phyloP scores from a whole-genome alignment of 2,329 filamentous ascomycete genomes.

The Ampelomyces quisqualis region DNA sequence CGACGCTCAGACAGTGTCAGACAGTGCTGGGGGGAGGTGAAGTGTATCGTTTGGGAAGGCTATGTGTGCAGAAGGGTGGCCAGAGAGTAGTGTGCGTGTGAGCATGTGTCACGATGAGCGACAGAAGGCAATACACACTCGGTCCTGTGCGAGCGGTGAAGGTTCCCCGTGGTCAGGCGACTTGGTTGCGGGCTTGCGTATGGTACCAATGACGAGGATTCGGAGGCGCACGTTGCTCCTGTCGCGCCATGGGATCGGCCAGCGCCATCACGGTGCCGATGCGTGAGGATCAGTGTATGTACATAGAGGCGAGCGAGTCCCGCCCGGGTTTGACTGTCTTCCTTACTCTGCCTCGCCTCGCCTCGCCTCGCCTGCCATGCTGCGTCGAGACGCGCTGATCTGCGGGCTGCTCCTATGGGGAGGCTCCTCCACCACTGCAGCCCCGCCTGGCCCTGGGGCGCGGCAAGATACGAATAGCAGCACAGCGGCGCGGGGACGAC shows the following conservation, averaged over 20 bases:
- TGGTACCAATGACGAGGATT: conserved; percentile 26
- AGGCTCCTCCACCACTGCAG: conserved; percentile 27
- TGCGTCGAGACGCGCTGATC: conserved; percentile 27
- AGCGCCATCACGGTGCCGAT: conserved; percentile 27
- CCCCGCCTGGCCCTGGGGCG: conserved; percentile 27
- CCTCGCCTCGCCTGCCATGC: conserved; percentile 26
- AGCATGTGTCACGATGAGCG: no score
- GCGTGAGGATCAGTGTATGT: conserved; percentile 9
- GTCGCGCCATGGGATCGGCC: conserved; percentile 9
- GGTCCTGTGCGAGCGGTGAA: no score
- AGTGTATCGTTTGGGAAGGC: not conserved
- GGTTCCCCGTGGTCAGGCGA: no score
- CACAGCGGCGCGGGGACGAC: conserved; percentile 19
- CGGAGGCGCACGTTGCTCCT: conserved; percentile 21
- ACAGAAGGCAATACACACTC: no score
- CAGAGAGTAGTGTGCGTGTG: no score
- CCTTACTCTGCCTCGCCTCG: not conserved
- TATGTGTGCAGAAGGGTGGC: not conserved
- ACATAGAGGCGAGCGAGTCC: conserved; percentile 18
- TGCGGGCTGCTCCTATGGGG: conserved; percentile 31
- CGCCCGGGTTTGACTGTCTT: not conserved
- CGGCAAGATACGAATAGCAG: conserved; percentile 12
- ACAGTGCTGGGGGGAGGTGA: not conserved
- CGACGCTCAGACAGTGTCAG: no score
- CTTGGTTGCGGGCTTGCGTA: no score